These are phyloP conservation scores for Gonium pectorale DNA, from an alignment of 139 green algal species.

Conservation along the genomic window DNA sequence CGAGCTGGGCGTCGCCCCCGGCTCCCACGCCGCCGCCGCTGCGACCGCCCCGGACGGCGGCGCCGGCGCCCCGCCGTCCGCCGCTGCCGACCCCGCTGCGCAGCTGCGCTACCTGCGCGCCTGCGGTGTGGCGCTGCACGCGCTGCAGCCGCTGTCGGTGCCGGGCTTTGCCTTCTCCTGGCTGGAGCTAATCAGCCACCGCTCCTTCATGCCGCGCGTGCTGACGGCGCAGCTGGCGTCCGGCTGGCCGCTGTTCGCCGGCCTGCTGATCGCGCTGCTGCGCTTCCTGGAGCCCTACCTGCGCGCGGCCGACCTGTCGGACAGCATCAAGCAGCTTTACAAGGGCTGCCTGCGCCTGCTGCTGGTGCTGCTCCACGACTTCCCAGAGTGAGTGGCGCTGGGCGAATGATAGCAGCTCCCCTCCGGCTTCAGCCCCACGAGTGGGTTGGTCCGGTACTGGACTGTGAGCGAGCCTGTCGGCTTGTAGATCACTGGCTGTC, in stretches of 20 bases:
- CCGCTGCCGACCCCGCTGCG: slow-evolving; percentile 9
- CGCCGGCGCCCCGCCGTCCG: neutral
- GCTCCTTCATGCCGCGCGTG: slow-evolving; percentile 94
- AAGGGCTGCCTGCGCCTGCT: slow-evolving; percentile 95
- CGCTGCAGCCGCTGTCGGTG: slow-evolving; percentile 87
- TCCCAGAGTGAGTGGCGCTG: slow-evolving; percentile 85
- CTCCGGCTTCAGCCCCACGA: too few species aligned
- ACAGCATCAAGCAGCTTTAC: slow-evolving; percentile 91
- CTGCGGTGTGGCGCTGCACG: slow-evolving; percentile 67
- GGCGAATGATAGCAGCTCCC: neutral
- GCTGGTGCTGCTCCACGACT: slow-evolving; percentile 99
- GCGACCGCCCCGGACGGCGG: neutral
- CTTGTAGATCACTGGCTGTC: too few species aligned
- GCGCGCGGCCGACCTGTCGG: slow-evolving; percentile 85
- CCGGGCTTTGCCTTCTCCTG: slow-evolving; percentile 97
- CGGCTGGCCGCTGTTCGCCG: slow-evolving; percentile 54
- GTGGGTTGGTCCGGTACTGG: too few species aligned
- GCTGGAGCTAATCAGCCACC: slow-evolving; percentile 94
- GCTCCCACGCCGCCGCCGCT: slow-evolving; percentile 17
- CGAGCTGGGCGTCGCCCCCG: slow-evolving; percentile 75
- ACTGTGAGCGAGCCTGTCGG: too few species aligned
- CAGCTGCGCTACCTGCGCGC: slow-evolving; percentile 46
- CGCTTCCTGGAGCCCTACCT: slow-evolving; percentile 98
- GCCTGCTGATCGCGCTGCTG: slow-evolving; percentile 82
- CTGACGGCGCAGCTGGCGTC: slow-evolving; percentile 69